Base-by-base conservation (phyloP, 2,329 filamentous ascomycete species). In the Paecilomyces variotii region DNA sequence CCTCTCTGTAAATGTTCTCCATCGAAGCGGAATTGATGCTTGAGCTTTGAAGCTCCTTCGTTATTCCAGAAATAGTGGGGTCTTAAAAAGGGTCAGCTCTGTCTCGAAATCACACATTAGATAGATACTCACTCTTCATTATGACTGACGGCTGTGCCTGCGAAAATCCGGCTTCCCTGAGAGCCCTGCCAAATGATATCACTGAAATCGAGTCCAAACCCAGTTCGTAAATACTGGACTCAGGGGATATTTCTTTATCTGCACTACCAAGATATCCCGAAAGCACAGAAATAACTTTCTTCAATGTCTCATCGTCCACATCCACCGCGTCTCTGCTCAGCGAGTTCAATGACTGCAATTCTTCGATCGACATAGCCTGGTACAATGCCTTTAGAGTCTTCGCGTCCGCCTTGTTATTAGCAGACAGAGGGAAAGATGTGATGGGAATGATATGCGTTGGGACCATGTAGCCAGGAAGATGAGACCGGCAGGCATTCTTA, bases 201-300 rank as follows among this genome's bases (percentile, higher is more conserved):
- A 87, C 89, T 0, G 90, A 91, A 14, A 97, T 91, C 0, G 92
- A 97, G 67, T 96, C 93, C 26, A 97, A 80, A 0, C 92, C 93
- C 1, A 96, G 78, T 62, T 96, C 90, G 65, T 94, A 96, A 19
- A 96, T 83, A 60, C 85, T 96, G 0, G 86, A 85, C 0, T 75
- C 77, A 2, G 80, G 75, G 0, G 72, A 75, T 2, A 90, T 75
- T 0, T 76, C 72, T 0, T 73, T 66, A 2, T 68, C 56, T 0
- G 78, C 68, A 1, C 84, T 61, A 0, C 77, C 74, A 2, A 83
- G 74, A 56, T 89, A 81, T 2, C 80, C 72, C 0, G 78, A 76
- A 1, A 95, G 71, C 1, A 82, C 75, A 1, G 75, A 65, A 0
- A 83, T 73, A n/a, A 92, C 74, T 25, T 72, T 73, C 2, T 68